Conservation (phyloP, 73 alveolate species). For the Stentor roeselii region DNA sequence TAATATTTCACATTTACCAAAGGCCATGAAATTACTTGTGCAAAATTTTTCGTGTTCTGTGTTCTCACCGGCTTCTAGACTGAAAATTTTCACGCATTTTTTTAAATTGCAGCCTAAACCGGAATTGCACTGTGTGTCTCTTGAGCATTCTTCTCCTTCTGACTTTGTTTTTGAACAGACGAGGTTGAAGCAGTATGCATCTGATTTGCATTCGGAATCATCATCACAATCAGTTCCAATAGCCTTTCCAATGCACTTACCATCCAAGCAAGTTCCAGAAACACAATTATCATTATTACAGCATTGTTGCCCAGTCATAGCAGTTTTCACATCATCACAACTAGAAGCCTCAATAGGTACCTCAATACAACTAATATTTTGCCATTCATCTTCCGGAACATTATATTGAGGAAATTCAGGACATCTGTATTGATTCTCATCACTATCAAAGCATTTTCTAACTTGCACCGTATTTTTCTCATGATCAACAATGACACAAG, state of each 20-base stretch:
- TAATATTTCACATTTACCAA: neutral
- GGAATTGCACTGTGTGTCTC: neutral
- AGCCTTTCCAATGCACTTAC: neutral
- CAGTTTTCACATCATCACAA: neutral
- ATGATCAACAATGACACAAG: no score
- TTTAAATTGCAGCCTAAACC: neutral
- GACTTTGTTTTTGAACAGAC: neutral
- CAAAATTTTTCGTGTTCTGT: neutral
- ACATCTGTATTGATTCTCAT: no score
- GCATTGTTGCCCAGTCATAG: neutral
- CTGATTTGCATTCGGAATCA: neutral
- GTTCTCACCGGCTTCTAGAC: neutral
- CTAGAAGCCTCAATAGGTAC: neutral
- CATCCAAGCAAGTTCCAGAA: neutral
- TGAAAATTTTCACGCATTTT: neutral
- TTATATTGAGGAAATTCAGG: neutral
- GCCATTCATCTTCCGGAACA: neutral
- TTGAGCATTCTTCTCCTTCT: neutral
- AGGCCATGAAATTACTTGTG: neutral
- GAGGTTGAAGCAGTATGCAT: neutral
- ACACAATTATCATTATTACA: neutral
- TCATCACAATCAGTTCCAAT: neutral
- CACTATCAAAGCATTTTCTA: no score
- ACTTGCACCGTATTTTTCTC: no score
- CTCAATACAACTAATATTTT: neutral